A percentile compares a stretch with the other conserved stretches of the same genome.
These are phyloP conservation scores for Hyaloscypha bicolor DNA, from an alignment of 495 filamentous ascomycete genomes.

Conservation along the genomic window DNA sequence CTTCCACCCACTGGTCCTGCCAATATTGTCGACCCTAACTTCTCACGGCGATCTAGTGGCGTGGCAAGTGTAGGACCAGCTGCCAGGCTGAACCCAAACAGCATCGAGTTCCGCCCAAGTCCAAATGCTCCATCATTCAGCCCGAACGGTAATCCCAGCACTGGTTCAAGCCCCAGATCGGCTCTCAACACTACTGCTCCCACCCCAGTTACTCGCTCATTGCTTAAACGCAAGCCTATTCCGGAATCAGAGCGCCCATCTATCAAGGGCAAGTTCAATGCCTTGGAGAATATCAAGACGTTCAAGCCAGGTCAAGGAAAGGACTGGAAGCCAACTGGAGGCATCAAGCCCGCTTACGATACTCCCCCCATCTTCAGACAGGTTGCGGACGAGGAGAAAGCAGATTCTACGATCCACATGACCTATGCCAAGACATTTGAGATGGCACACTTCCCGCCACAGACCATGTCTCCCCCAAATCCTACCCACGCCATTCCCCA, in stretches of 20 bases:
- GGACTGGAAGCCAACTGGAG: constrained; percentile 66
- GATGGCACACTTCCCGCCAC: constrained; percentile 50
- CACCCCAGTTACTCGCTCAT: constrained; percentile 44
- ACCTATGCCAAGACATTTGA: constrained; percentile 81
- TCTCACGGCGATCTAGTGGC: constrained; percentile 48
- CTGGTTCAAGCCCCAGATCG: constrained; percentile 65
- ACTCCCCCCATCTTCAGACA: constrained; percentile 80
- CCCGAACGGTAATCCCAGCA: constrained; percentile 63
- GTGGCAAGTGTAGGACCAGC: constrained; percentile 46
- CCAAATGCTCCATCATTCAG: constrained; percentile 77
- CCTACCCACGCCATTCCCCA: constrained; percentile 55
- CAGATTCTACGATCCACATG: constrained; percentile 57
- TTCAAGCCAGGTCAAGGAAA: constrained; percentile 69
- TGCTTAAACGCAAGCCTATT: constrained; percentile 58
- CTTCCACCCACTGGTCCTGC: constrained; percentile 57
- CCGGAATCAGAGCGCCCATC: constrained; percentile 56
- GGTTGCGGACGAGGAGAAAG: constrained; percentile 58
- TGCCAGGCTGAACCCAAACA: constrained; percentile 78
- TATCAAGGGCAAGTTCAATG: constrained; percentile 47
- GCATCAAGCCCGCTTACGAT: constrained; percentile 74
- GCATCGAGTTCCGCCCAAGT: constrained; percentile 82
- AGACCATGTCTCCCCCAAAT: constrained; percentile 68
- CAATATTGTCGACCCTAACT: constrained; percentile 47
- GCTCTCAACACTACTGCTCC: constrained; percentile 53
- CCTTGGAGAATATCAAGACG: constrained; percentile 71